Conservation (phyloP, 306 rosid genomes). For the Prunus padus region DNA sequence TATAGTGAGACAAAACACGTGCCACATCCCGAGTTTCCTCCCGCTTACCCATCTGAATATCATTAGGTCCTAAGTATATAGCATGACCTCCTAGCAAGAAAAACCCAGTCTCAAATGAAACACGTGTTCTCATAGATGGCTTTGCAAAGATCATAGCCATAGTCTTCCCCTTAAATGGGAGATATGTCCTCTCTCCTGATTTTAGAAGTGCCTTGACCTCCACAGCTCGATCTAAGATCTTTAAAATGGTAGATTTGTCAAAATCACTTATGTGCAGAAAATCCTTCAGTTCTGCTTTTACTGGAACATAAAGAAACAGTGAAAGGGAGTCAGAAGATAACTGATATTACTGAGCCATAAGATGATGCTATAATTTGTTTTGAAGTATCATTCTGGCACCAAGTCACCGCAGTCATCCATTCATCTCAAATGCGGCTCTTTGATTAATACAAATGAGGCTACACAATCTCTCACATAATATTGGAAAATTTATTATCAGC, state of each 20-base stretch:
- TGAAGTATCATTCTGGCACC: not conserved
- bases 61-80: conserved; percentile 84
- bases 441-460: not conserved
- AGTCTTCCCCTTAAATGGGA: conserved; percentile 84
- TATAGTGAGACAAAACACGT: conserved; percentile 78
- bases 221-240: conserved; percentile 73
- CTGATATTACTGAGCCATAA: not conserved
- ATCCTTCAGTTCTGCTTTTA: conserved; percentile 57
- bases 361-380: not conserved
- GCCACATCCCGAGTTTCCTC: conserved; percentile 97
- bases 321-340: not conserved
- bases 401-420: not conserved
- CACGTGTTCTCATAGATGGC: conserved; percentile 95
- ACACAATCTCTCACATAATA: not conserved
- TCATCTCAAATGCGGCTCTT: not conserved
- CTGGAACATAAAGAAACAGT: conserved; percentile 29
- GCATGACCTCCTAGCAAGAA: conserved; percentile 88
- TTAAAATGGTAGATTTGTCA: conserved; percentile 65
- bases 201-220: conserved; percentile 81
- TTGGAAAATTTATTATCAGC: not conserved
- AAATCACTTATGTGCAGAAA: conserved; percentile 82
- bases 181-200: conserved; percentile 80
- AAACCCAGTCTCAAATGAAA: conserved; percentile 96
- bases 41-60: conserved; percentile 95
- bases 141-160: conserved; percentile 97